Evolutionary conservation across 2,329 filamentous ascomycete species (phyloP), one percentile per base, ranked within the genome.

Genomic region (Monosporascus sp.): DNA sequence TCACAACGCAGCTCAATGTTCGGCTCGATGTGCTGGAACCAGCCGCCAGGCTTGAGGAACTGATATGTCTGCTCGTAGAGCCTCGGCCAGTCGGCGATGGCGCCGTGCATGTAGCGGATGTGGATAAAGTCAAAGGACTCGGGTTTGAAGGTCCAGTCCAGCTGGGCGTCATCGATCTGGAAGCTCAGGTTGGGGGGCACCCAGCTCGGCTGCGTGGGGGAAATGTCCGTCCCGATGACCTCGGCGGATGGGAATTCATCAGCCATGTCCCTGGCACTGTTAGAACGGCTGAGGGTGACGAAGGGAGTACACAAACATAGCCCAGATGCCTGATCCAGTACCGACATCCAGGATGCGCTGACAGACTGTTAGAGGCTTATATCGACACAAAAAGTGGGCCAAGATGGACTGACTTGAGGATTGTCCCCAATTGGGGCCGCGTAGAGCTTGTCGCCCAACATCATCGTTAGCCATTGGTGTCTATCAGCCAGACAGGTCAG

Each of bases 151-250:
- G 56, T 54, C 58, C 58, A 63, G 4, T 49, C 35, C 9, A 52
- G 41, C 20, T 60, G 56, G 45, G 52, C 56, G 50, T 60, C 56
- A 50, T 61, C 59, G 37, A 61, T 60, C 46, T 59, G 53, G 54
- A 61, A 61, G 16, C 53, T 55, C 7, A 60, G 50, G 53, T 61
- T 61, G 5, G 53, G 52, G 1, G 59, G 58, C 6, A 56, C 48
- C 59, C 59, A 61, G 14, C 26, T 37, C 3, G 61, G 58, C 31
- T 65, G 63, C 24, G 54, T 62, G 0, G 60, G 60, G 7, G 59
- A 63, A 22, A 64, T 56, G 51, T 64, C 61, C 7, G 58, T 63
- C 3, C 61, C 62, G 22, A 61, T 60, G 17, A 66, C 63, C 54
- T 65, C 56, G 46, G 53, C 54, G 11, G 45, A 26, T 4, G 54